Base-by-base conservation (phyloP, 1,284 basidiomycete genomes). In the Cryptococcus hybrid region DNA sequence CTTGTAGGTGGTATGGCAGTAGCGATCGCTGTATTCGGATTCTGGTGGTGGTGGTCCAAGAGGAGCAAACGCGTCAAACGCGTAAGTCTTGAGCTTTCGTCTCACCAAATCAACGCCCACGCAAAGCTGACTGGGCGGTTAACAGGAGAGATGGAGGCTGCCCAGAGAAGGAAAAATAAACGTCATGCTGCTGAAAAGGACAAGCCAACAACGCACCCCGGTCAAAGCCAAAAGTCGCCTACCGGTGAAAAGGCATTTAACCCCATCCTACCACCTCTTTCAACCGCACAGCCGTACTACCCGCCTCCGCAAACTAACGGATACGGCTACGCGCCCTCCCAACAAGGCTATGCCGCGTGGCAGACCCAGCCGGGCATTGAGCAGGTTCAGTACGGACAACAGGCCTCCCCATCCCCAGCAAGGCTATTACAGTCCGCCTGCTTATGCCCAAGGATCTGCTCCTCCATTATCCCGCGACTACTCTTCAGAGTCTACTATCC, bases 1-100 rank as follows among this genome's bases (percentile, higher is more conserved):
- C 54, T 71, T 36, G 60, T 68, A 9, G 69, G 69, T 18, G 69
- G 69, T 3, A 69, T 71, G 67, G 67, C 64, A 5, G 34, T 67
- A 44, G 69, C 67, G 7, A n/a, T 69, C 7, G 54, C 49, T 3
- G 63, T 51, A 9, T 66, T 65, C 50, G 51, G 62, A 9, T 38
- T 66, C 6, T 69, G 57, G 58, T 68, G 55, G 57, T 71, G 61
- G 61, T 54, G 58, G 51, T 42, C 45, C 34, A 63, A 63, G 42
- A 53, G 64, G 34, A 55, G 59, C 7, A 60, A 59, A 55, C 51
- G 62, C 40, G 57, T 66, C 44, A 55, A 58, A 37, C 45, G 59
- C 53, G 69, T 70, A 51, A 61, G 67, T 65, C 7, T 9, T 39
- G 12, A 30, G 13, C 15, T 52, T 43, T 39, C 18, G 46, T 12